Percentiles rank a stretch among this genome's conserved stretches.
These are phyloP conservation scores for Ogataea kodamae DNA, from an alignment of 805 yeast species.

Conservation along the genomic window DNA sequence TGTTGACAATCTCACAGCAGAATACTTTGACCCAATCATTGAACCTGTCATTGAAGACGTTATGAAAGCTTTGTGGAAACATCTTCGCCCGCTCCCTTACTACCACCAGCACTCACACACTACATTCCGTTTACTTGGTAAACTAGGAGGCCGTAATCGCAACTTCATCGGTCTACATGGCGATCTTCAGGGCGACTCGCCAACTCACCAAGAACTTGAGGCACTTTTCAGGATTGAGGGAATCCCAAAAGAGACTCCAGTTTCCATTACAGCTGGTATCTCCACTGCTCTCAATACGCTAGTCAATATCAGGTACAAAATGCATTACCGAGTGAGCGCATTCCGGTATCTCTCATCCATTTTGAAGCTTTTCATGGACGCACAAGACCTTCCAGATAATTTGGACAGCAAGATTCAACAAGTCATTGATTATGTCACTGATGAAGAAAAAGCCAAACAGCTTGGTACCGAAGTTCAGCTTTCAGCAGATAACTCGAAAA, in stretches of 20 bases:
- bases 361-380: slow-evolving; percentile 63
- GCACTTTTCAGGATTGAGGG: slow-evolving; percentile 75
- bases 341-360: slow-evolving; percentile 67
- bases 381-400: slow-evolving; percentile 45
- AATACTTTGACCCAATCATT: slow-evolving; percentile 93
- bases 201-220: slow-evolving; percentile 60
- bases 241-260: slow-evolving; percentile 53
- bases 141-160: slow-evolving; percentile 93
- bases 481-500: slow-evolving; percentile 42
- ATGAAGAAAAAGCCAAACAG: slow-evolving; percentile 24
- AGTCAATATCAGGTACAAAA: slow-evolving; percentile 59
- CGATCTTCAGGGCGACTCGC: slow-evolving; percentile 52
- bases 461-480: slow-evolving; percentile 22
- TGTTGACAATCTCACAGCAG: slow-evolving; percentile 94
- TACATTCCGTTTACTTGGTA: slow-evolving; percentile 88
- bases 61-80: slow-evolving; percentile 89
- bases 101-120: slow-evolving; percentile 95
- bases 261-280: slow-evolving; percentile 81
- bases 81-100: slow-evolving; percentile 87
- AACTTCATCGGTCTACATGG: slow-evolving; percentile 75
- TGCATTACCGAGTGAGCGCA: slow-evolving; percentile 73
- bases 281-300: slow-evolving; percentile 72
- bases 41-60: slow-evolving; percentile 96
- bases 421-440: slow-evolving; percentile 45
- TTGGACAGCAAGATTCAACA: slow-evolving; percentile 43